These are phyloP conservation scores for Paramecium tetraurelia DNA, from an alignment of 73 alveolate species.

Conservation along the genomic window DNA sequence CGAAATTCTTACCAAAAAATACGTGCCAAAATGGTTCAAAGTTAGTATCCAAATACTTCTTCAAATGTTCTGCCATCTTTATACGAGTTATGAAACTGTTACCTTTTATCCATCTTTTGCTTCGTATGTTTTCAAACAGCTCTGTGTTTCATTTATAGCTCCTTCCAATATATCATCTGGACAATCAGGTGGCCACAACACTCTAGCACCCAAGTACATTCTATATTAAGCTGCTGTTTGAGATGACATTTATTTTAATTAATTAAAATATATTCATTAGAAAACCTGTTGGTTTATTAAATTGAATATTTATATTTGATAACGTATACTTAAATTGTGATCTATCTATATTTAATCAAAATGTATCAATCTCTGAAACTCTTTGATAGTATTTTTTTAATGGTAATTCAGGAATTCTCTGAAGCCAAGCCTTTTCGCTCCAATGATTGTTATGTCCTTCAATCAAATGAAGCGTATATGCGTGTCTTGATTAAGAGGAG, in stretches of 20 bases:
- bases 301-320: not conserved
- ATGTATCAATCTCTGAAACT: not conserved
- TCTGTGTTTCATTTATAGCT: conserved; percentile 70
- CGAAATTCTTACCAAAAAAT: conserved; percentile 96
- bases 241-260: not conserved
- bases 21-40: conserved; percentile 99
- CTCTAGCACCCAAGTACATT: conserved; percentile 83
- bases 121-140: conserved; percentile 36
- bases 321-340: not conserved
- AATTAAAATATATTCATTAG: not conserved
- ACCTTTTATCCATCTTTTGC: conserved; percentile 67
- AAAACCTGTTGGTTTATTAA: not conserved
- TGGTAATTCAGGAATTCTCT: conserved; percentile 71
- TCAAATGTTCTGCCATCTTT: conserved; percentile 77
- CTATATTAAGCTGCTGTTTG: conserved; percentile 35
- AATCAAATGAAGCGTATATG: conserved; percentile 81
- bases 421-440: conserved; percentile 75
- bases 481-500: conserved; percentile 76
- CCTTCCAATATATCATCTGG: conserved; percentile 92
- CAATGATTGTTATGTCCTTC: conserved; percentile 65
- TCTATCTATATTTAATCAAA: not conserved
- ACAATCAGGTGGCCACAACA: conserved; percentile 91
- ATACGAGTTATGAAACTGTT: not conserved
- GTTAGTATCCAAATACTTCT: conserved; percentile 91
- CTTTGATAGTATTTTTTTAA: conserved; percentile 55